phyloP scores from a whole-genome alignment of 192 early-diverging fungal species.

The Dimargaris cristalligena region DNA sequence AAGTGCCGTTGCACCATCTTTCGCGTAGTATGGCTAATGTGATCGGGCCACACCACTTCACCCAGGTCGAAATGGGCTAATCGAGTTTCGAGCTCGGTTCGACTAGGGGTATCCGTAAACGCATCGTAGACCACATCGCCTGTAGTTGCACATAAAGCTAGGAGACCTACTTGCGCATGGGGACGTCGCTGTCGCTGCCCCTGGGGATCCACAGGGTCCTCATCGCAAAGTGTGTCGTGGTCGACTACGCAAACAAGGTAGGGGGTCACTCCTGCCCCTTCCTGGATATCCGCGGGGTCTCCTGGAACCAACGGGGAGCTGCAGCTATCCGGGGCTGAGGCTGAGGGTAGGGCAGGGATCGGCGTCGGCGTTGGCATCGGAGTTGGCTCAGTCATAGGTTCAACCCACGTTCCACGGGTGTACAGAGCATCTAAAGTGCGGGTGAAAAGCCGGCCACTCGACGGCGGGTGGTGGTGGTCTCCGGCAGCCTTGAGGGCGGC shows the following conservation, averaged over 20 bases:
- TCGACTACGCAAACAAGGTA: slow-evolving; percentile 10
- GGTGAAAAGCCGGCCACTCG: no score
- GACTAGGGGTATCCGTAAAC: slow-evolving; percentile 43
- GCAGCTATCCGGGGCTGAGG: no score
- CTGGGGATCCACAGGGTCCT: no score
- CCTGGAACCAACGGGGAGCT: no score
- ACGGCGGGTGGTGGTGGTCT: slow-evolving; percentile 41
- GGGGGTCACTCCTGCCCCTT: neutral
- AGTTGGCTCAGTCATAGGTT: slow-evolving; percentile 26
- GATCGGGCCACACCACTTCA: slow-evolving; percentile 38
- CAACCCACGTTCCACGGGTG: slow-evolving; percentile 44
- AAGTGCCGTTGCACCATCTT: slow-evolving; percentile 24
- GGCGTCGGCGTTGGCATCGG: slow-evolving; percentile 14
- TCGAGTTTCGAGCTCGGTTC: slow-evolving; percentile 50
- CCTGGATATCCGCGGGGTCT: no score
- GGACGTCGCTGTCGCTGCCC: no score
- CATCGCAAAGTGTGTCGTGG: neutral
- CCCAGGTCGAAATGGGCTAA: slow-evolving; percentile 42
- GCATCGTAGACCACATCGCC: slow-evolving; percentile 56
- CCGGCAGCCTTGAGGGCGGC: slow-evolving; percentile 70
- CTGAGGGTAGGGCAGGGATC: no score
- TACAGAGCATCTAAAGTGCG: slow-evolving; percentile 48
- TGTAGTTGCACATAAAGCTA: slow-evolving; percentile 46
- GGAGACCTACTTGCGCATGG: slow-evolving; percentile 18
- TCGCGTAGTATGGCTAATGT: slow-evolving; percentile 38